Conservation (phyloP, 345 rosid genomes). For the Streptanthus diversifolius region DNA sequence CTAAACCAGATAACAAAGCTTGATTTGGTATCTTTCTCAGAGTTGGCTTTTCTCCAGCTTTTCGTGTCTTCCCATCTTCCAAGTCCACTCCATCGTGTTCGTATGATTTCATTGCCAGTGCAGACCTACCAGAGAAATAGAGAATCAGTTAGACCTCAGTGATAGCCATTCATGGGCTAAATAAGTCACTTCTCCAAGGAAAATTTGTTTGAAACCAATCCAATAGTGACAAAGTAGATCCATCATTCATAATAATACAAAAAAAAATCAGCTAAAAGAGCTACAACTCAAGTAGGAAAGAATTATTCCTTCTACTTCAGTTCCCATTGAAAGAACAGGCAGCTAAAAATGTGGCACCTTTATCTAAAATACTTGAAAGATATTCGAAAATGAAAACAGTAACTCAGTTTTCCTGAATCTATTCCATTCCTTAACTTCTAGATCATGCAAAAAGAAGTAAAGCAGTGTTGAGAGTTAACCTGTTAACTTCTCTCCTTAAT, state of each 20-base stretch:
- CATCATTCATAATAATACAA: neutral
- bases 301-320: neutral
- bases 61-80: slow-evolving; percentile 75
- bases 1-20: slow-evolving; percentile 48
- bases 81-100: slow-evolving; percentile 65
- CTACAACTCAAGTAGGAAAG: neutral
- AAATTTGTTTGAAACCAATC: neutral
- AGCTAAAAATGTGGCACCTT: neutral
- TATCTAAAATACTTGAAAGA: neutral
- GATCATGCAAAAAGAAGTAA: neutral
- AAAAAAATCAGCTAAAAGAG: neutral
- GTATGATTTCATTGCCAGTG: slow-evolving; percentile 48
- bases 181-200: neutral
- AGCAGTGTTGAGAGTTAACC: neutral
- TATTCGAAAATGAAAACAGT: neutral
- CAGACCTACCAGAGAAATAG: slow-evolving; percentile 39
- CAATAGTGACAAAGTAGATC: neutral
- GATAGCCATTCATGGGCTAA: neutral
- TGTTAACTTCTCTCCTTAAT: neutral
- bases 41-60: slow-evolving; percentile 52
- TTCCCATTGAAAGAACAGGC: neutral
- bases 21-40: slow-evolving; percentile 57
- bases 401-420: neutral
- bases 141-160: neutral
- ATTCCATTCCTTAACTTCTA: neutral